Evolutionary conservation across 441 rosid genomes (phyloP), one percentile per base, ranked within the genome.

Genomic region (Adansonia grandidieri): DNA sequence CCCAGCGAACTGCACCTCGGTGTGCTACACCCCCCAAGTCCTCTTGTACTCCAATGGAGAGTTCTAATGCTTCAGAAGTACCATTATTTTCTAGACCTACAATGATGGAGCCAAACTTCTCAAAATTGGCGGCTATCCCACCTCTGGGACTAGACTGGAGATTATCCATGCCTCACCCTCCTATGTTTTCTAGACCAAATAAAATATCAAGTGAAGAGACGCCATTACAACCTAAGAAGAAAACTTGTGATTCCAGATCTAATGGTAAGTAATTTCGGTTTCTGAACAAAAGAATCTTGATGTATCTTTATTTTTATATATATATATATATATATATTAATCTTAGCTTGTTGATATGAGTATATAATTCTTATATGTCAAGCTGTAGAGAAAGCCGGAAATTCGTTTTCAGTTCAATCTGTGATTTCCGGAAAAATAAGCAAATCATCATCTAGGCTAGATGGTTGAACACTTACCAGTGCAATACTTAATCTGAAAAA

Each of bases 31-130:
- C 76, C 47, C 77, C 8, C 60, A 80, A 76, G 48, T 79, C 74
- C 80, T 65, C 83, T 22, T 84, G 76, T 6, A 37, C 81, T 73
- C 71, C 73, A 75, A 70, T 70, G 13, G 74, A 70, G 63, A 82
- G 74, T 75, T 65, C 74, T 19, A 63, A 71, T 75, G 80, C 84
- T 66, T 60, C 78, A 50, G 83, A 79, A 78, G 77, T 53, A 44
- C 92, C 95, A 50, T 73, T 83, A 45, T 83, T 84, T 89, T 86
- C 92, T 37, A 87, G 87, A 67, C 84, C 88, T 37, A 47, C 80
- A 57, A 82, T 65, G 79, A 69, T 78, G 42, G 88, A 86, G 14
- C 86, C 79, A 32, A 79, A 78, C 62, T 32, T 48, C 48, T 78
- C 82, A 13, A 77, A 53, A 22, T 14, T 22, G 64, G 71, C 75